Conservation (phyloP, 2,329 filamentous ascomycete genomes). For the Aureobasidium sp. region DNA sequence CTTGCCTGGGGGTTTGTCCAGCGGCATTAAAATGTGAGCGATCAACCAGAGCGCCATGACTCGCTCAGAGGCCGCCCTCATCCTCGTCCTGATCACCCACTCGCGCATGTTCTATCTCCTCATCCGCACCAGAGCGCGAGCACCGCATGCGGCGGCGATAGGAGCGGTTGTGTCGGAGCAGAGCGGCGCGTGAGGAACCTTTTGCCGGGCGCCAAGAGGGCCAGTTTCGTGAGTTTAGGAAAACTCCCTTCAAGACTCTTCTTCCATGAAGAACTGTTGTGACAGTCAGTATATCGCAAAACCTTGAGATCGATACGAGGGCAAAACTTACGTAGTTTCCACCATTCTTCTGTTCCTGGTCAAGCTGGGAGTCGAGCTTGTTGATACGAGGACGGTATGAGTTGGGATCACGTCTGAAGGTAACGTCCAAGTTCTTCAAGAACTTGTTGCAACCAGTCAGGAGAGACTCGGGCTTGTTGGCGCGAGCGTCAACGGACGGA, state of each 20-base stretch:
- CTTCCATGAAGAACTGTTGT: constrained; percentile 84
- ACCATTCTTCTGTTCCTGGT: constrained; percentile 89
- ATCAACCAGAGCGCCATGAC: background rate
- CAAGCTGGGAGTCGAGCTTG: constrained; percentile 89
- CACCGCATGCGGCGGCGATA: constrained; percentile 9
- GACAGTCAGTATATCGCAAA: background rate
- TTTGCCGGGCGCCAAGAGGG: background rate
- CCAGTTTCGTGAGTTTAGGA: constrained; percentile 29
- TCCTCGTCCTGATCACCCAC: constrained; percentile 54
- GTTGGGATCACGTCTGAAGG: constrained; percentile 94
- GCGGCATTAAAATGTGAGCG: background rate
- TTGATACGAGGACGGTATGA: constrained; percentile 98
- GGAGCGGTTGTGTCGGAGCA: constrained; percentile 10
- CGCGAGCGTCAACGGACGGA: constrained; percentile 79
- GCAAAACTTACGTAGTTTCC: constrained; percentile 73
- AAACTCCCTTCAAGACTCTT: constrained; percentile 61
- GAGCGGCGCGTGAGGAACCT: constrained; percentile 10
- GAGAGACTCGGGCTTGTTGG: constrained; percentile 83
- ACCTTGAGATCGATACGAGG: background rate
- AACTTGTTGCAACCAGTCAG: constrained; percentile 95
- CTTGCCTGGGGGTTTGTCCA: background rate
- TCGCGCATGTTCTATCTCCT: constrained; percentile 50
- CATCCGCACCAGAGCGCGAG: constrained; percentile 38
- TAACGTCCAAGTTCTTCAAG: constrained; percentile 93
- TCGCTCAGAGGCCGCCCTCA: constrained; percentile 15